phyloP scores from a whole-genome alignment of 371 early-diverging fungal genomes.

The Vairimorpha necatrix region DNA sequence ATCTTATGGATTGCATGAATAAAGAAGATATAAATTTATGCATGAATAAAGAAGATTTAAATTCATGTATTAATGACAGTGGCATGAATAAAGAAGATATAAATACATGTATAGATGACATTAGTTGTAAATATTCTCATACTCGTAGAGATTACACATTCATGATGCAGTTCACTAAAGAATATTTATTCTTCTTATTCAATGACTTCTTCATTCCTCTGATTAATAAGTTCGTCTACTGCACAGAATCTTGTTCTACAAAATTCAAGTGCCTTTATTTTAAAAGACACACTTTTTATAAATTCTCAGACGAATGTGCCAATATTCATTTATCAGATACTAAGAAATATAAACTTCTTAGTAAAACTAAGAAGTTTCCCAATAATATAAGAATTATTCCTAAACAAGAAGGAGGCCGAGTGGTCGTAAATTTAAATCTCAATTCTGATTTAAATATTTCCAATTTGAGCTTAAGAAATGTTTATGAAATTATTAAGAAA shows the following conservation, averaged over 20 bases:
- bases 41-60: background rate
- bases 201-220: conserved; percentile 47
- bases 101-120: too few relatives aligned
- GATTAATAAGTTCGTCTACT: conserved; percentile 48
- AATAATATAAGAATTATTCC: conserved; percentile 48
- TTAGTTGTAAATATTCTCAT: conserved; percentile 6
- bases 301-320: conserved; percentile 2
- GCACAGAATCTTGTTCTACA: conserved; percentile 29
- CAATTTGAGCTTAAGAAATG: conserved; percentile 7
- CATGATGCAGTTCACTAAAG: background rate
- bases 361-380: background rate
- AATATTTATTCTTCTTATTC: conserved; percentile 43
- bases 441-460: conserved; percentile 5
- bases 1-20: too few relatives aligned
- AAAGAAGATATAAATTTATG: background rate
- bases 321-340: conserved; percentile 29
- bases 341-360: background rate
- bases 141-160: conserved; percentile 26
- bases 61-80: too few relatives aligned
- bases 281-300: conserved; percentile 29
- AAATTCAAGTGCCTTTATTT: conserved; percentile 49
- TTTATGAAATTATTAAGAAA: conserved; percentile 21
- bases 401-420: conserved; percentile 44
- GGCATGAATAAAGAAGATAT: background rate
- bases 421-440: conserved; percentile 42